Evolutionary conservation across 2,329 filamentous ascomycete species (phyloP), one percentile per base, ranked within the genome.

Genomic region (Penicillium sp.): DNA sequence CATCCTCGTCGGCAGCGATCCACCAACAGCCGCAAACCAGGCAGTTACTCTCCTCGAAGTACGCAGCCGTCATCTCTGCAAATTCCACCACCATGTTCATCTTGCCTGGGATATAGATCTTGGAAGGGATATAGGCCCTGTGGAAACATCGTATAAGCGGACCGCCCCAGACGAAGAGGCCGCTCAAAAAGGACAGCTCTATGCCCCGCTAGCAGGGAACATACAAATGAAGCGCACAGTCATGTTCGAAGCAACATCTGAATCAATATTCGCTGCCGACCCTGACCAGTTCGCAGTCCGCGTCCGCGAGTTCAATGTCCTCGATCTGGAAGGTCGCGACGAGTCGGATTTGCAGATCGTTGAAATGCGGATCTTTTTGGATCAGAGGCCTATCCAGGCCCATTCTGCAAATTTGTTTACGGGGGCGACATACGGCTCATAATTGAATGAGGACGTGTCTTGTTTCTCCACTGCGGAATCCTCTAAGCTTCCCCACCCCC

Each of bases 41-140:
- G 51, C 57, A 4, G 25, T 60, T 11, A 55, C 61, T 9, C 43
- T 62, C 14, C 57, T 62, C 17, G 55, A 64, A 55, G 46, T 64
- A 10, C 53, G 62, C n/a, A 51, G 53, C 33, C 57, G 43, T 26
- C 58, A 65, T 28, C 33, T 64, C 10, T 35, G 50, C 5, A 19
- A 51, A 10, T 61, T 64, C 30, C 56, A 55, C 19, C 62, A 64
- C 11, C 25, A 64, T 4, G 16, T 64, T 3, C 50, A 66, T 42
- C 40, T 61, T 14, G 57, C 60, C 16, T 67, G 62, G 65, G 64
- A 65, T 46, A 61, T 66, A 11, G 55, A 62, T 10, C 47, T 60
- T 1, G 41, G n/a, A 9, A 17, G 26, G 1, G 50, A 49, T 26
- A 44, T 14, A 8, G 31, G 36, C 5, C 35, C 41, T 2, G 10